These are phyloP conservation scores for Immersiella caudata DNA, from an alignment of 495 filamentous ascomycete species.

Conservation along the genomic window DNA sequence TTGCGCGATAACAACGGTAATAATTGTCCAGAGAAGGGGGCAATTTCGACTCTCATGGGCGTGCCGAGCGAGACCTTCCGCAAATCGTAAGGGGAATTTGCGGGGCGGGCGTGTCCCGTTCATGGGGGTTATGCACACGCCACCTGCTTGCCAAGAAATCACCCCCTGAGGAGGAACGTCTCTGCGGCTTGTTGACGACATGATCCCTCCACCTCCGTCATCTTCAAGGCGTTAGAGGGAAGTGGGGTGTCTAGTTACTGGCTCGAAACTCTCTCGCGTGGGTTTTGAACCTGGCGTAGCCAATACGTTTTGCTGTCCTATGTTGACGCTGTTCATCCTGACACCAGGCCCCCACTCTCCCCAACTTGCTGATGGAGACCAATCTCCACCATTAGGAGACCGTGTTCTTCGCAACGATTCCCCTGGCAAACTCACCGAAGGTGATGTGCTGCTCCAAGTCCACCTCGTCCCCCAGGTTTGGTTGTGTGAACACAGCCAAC, in stretches of 20 bases:
- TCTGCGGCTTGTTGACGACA: not conserved
- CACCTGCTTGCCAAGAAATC: not conserved
- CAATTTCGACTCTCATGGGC: conserved; percentile 7
- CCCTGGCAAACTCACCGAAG: conserved; percentile 88
- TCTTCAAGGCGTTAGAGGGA: not conserved
- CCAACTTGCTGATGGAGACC: not conserved
- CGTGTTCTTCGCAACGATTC: conserved; percentile 80
- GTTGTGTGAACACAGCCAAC: conserved; percentile 95
- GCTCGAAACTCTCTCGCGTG: too few species aligned
- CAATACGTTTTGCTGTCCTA: not conserved
- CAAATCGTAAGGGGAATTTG: not conserved
- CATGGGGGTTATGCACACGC: not conserved
- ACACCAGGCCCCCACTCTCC: not conserved
- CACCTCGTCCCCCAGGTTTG: conserved; percentile 86
- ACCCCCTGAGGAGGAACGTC: not conserved
- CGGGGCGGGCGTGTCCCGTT: not conserved
- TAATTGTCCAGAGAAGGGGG: conserved; percentile 1
- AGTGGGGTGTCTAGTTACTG: too few species aligned
- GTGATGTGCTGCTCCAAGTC: conserved; percentile 67
- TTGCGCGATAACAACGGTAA: conserved; percentile 7
- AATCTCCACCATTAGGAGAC: conserved; percentile 32
- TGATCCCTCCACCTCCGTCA: conserved; percentile 10
- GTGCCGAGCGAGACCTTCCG: not conserved
- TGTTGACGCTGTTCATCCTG: not conserved
- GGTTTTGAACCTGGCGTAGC: not conserved